Evolutionary conservation across 768 basidiomycete species (phyloP).

Genomic region (Podaxis rugospora): DNA sequence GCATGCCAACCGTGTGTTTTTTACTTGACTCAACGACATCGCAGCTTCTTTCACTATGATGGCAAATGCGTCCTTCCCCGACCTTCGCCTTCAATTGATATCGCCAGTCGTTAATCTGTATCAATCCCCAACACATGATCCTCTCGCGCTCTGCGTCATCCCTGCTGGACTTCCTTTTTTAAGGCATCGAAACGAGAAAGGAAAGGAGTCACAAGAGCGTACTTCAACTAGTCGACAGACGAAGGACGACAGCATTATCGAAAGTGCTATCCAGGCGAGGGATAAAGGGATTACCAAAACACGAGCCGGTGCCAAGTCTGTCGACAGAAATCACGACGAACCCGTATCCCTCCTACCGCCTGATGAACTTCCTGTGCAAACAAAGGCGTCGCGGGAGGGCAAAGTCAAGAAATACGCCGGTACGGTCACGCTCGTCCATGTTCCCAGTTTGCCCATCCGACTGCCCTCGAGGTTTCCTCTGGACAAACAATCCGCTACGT

Average conservation of each 20-base stretch:
- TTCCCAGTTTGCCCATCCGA: slow-evolving; percentile 3
- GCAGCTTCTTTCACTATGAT: slow-evolving; percentile 66
- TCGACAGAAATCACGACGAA: not conserved
- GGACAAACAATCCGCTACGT: not conserved
- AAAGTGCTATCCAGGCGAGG: not conserved
- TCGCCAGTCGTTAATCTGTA: slow-evolving; percentile 37
- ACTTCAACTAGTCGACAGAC: not conserved
- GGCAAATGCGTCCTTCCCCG: slow-evolving; percentile 42
- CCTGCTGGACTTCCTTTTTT: slow-evolving; percentile 20
- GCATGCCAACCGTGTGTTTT: not conserved
- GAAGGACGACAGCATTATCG: not conserved
- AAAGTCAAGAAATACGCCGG: not conserved
- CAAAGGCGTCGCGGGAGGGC: not conserved
- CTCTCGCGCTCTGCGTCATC: slow-evolving; percentile 41
- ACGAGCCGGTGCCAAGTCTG: not conserved
- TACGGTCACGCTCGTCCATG: slow-evolving; percentile 5
- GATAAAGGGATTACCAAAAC: not conserved
- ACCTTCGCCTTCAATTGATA: slow-evolving; percentile 26
- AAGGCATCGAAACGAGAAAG: not conserved
- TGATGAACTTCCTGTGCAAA: not conserved
- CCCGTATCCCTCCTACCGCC: not conserved
- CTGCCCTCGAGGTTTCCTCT: slow-evolving; percentile 6
- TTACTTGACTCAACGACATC: not conserved
- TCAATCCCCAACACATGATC: slow-evolving; percentile 43
- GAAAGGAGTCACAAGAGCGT: not conserved